Percentiles rank a stretch among this genome's conserved stretches.
phyloP scores from a whole-genome alignment of 2,329 filamentous ascomycete species.

The Rutstroemia sp. region DNA sequence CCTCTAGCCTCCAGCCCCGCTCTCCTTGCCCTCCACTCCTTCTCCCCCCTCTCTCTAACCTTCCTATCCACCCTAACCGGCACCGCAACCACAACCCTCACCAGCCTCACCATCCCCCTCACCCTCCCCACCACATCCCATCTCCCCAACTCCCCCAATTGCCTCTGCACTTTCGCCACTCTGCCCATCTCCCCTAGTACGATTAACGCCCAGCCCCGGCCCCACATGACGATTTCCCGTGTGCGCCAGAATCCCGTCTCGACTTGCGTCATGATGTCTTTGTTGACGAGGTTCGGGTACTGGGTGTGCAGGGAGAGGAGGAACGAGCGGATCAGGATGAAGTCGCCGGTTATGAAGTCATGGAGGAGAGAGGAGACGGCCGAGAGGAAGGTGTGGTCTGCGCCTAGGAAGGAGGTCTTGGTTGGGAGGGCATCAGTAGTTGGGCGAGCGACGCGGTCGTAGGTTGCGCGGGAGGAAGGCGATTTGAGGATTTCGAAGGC shows the following conservation, averaged over 20 bases:
- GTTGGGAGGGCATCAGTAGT: slow-evolving; percentile 24
- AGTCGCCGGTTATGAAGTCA: slow-evolving; percentile 35
- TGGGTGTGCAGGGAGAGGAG: slow-evolving; percentile 30
- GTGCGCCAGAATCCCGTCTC: slow-evolving; percentile 32
- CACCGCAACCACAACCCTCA: slow-evolving; percentile 33
- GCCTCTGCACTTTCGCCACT: slow-evolving; percentile 33
- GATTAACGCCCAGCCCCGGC: slow-evolving; percentile 32
- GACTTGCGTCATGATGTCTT: slow-evolving; percentile 31
- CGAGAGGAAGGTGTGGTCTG: slow-evolving; percentile 27
- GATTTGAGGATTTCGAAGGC: slow-evolving; percentile 35
- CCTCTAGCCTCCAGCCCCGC: slow-evolving; percentile 31
- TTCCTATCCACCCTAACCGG: slow-evolving; percentile 35
- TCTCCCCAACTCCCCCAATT: slow-evolving; percentile 32
- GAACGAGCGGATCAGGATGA: slow-evolving; percentile 31
- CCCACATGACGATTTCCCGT: slow-evolving; percentile 33
- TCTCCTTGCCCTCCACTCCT: slow-evolving; percentile 32
- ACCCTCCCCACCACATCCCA: slow-evolving; percentile 33
- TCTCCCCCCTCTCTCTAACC: slow-evolving; percentile 9
- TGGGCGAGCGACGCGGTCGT: slow-evolving; percentile 31
- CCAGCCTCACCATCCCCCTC: slow-evolving; percentile 32
- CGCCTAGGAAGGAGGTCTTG: slow-evolving; percentile 31
- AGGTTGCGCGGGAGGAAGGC: slow-evolving; percentile 31
- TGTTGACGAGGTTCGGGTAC: slow-evolving; percentile 33
- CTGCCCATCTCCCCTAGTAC: slow-evolving; percentile 34
- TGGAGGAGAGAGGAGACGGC: slow-evolving; percentile 32